These are phyloP conservation scores for Plasmodium coatneyi DNA, from an alignment of 169 alveolate genomes.

Conservation along the genomic window DNA sequence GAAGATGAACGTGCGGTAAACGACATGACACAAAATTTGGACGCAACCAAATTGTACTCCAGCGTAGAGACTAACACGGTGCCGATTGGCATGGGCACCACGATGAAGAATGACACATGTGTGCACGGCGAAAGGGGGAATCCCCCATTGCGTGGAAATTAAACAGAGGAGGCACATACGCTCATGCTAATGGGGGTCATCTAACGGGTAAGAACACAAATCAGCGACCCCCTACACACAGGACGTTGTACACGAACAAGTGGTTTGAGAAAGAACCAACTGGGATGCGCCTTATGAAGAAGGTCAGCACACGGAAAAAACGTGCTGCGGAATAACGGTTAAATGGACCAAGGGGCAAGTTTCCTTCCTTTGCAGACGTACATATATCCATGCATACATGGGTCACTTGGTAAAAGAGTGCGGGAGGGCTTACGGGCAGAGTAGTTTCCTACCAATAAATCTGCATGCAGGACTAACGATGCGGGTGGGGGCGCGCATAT, in stretches of 20 bases:
- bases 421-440: neutral
- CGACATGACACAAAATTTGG: neutral
- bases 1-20: conserved; percentile 31
- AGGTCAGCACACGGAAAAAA: neutral
- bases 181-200: neutral
- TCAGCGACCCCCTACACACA: neutral
- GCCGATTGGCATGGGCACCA: neutral
- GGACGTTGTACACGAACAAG: neutral
- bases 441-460: no score
- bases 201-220: neutral
- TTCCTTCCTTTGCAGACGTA: neutral
- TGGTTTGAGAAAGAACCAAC: neutral
- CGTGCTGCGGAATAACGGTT: neutral
- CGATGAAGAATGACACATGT: neutral
- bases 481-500: no score
- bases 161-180: neutral
- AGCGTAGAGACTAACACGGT: conserved; percentile 52
- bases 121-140: neutral
- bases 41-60: neutral
- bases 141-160: neutral
- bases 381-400: neutral
- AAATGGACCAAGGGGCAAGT: neutral
- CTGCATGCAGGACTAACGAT: no score
- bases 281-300: neutral
- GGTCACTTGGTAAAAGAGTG: neutral